Conservation (phyloP, 2,329 filamentous ascomycete genomes). For the Beauveria brongniartii region DNA sequence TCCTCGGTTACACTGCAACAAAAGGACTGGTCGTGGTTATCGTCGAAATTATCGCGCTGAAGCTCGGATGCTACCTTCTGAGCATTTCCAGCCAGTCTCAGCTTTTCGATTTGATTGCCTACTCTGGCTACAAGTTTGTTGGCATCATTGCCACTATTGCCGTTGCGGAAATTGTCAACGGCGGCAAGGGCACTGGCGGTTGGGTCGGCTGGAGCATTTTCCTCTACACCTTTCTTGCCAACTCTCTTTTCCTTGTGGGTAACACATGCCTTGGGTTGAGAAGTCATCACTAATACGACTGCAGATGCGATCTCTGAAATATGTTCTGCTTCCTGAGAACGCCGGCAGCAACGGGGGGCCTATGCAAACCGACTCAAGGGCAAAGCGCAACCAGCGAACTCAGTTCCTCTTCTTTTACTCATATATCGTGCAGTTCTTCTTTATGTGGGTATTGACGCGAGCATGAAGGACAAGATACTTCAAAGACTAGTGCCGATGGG, state of each 20-base stretch:
- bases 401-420: constrained; percentile 93
- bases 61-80: constrained; percentile 86
- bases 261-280: not conserved
- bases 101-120: constrained; percentile 86
- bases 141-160: constrained; percentile 87
- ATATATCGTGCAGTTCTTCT: constrained; percentile 85
- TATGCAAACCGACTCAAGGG: constrained; percentile 65
- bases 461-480: constrained; percentile 22
- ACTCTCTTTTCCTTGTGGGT: constrained; percentile 87
- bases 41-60: constrained; percentile 82
- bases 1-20: constrained; percentile 82
- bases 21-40: constrained; percentile 75
- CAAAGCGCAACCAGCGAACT: constrained; percentile 78
- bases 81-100: constrained; percentile 92
- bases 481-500: not conserved
- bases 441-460: constrained; percentile 72
- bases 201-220: constrained; percentile 89
- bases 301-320: constrained; percentile 88
- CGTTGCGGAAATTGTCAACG: constrained; percentile 68
- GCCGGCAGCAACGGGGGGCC: constrained; percentile 55
- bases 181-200: constrained; percentile 73
- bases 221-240: constrained; percentile 84
- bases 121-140: constrained; percentile 98
- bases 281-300: not conserved
- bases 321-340: constrained; percentile 85